Base-by-base conservation (phyloP, 257 asterid genomes). In the Nicotiana benthamiana region DNA sequence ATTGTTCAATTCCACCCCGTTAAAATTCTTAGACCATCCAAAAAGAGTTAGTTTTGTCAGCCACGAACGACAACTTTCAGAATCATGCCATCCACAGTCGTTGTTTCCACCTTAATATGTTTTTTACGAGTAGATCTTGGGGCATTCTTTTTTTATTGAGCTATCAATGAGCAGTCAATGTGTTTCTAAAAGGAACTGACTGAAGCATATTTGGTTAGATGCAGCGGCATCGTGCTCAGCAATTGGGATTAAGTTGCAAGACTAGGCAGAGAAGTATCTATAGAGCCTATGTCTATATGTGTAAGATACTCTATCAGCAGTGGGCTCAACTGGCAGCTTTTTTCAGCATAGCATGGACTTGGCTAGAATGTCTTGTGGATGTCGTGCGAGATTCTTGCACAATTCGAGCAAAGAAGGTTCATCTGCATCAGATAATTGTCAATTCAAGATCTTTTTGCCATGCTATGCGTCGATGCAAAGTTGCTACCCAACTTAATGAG, bases 401-500 rank as follows among this genome's bases (percentile, higher is more conserved):
- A 70, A 70, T 56, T 43, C 57, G 20, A 70, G 77, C 77, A 22
- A 43, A 40, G 34, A 70, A 70, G 57, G 7, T 70, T 70, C 77
- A 43, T 27, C 40, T 70, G 77, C 77, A 70, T 70, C 57, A 70
- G 57, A 70, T 20, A 70, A 70, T 7, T 40, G 11, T 70, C 57
- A 43, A 32, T 12, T 70, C 57, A 70, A 70, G 57, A 70, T 70
- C 34, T 20, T 70, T 20, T 3, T 5, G 13, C 46, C 57, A 70
- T 20, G 57, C 15, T 70, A 20, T 70, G 77, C 34, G 7, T 70
- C 24, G 20, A 70, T 1, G 0, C 34, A 43, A 70, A 70, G 77
- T 70, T 70, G 77, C 24, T 70, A 56, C 20, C 77, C 57, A 40
- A 70, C 57, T 70, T 70, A 40, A 70, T 68, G 77, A 40, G 57